Evolutionary conservation across 805 yeast genomes (phyloP).

Genomic region (Sugiyamaella marilandica): DNA sequence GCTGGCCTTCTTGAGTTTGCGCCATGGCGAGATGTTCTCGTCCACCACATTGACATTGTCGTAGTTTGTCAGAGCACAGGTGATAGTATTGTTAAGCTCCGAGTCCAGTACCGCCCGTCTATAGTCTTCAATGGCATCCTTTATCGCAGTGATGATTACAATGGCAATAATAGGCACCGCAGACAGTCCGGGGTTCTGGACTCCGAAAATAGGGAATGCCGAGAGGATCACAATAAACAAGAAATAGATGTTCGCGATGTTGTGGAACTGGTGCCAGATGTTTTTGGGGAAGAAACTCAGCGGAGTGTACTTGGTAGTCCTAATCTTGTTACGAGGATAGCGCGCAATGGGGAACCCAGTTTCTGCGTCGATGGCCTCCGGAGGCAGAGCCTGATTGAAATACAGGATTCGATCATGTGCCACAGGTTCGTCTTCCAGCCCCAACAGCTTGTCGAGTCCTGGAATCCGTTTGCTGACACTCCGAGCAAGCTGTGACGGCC

Average conservation of each 20-base stretch:
- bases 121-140: slow-evolving; percentile 76
- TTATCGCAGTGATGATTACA: slow-evolving; percentile 66
- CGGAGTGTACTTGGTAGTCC: slow-evolving; percentile 95
- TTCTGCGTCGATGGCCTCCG: slow-evolving; percentile 46
- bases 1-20: slow-evolving; percentile 58
- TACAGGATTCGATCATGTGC: slow-evolving; percentile 38
- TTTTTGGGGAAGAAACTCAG: slow-evolving; percentile 84
- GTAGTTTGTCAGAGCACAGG: slow-evolving; percentile 51
- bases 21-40: slow-evolving; percentile 58
- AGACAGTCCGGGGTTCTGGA: slow-evolving; percentile 63
- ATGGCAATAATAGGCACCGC: slow-evolving; percentile 80
- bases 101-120: slow-evolving; percentile 59
- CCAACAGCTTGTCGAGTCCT: slow-evolving; percentile 16
- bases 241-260: slow-evolving; percentile 88
- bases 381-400: slow-evolving; percentile 49
- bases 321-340: slow-evolving; percentile 86
- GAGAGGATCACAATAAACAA: slow-evolving; percentile 62
- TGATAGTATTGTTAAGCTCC: slow-evolving; percentile 62
- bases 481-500: slow-evolving; percentile 9
- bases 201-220: slow-evolving; percentile 68
- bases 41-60: slow-evolving; percentile 53
- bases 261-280: slow-evolving; percentile 70
- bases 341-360: slow-evolving; percentile 52
- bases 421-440: slow-evolving; percentile 8
- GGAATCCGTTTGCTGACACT: slow-evolving; percentile 19